Percentiles rank a stretch among this genome's conserved stretches.
Conservation (phyloP, 2,329 filamentous ascomycete genomes). For the Paecilomyces formosus region DNA sequence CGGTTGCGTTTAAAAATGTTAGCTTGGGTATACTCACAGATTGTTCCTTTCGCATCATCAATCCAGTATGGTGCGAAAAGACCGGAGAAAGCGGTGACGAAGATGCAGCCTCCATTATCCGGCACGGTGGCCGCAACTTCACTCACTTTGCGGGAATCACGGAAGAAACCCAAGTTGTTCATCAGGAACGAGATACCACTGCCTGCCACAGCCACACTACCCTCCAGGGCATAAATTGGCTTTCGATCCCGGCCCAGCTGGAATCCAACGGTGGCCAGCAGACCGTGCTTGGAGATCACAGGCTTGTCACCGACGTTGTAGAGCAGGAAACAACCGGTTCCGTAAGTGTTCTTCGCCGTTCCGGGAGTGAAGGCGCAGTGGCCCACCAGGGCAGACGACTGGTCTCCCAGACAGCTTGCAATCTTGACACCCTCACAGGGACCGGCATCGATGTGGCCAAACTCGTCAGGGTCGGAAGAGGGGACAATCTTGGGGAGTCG, state of each 20-base stretch:
- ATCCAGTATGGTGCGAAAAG: constrained; percentile 94
- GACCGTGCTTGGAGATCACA: constrained; percentile 74
- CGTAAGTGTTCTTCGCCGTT: constrained; percentile 84
- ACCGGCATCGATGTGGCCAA: constrained; percentile 60
- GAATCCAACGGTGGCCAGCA: constrained; percentile 82
- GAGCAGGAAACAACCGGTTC: constrained; percentile 80
- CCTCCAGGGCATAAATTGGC: constrained; percentile 74
- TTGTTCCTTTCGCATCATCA: constrained; percentile 81
- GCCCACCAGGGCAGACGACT: constrained; percentile 77
- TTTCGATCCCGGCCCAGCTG: constrained; percentile 64
- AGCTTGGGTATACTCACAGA: constrained; percentile 49
- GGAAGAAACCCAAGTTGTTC: constrained; percentile 58
- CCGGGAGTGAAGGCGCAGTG: constrained; percentile 78
- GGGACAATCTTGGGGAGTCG: constrained; percentile 75
- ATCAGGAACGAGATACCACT: constrained; percentile 70
- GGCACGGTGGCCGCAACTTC: constrained; percentile 57
- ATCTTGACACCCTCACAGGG: constrained; percentile 64
- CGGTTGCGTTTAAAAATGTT: not conserved
- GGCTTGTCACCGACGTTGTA: constrained; percentile 83
- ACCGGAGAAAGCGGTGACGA: constrained; percentile 86
- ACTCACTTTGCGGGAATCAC: constrained; percentile 55
- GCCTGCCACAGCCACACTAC: constrained; percentile 74
- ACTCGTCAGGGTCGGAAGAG: constrained; percentile 67
- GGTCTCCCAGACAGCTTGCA: constrained; percentile 79
- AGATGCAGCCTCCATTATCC: constrained; percentile 75